Conservation (phyloP, 768 basidiomycete species). For the Mycena vitilis region DNA sequence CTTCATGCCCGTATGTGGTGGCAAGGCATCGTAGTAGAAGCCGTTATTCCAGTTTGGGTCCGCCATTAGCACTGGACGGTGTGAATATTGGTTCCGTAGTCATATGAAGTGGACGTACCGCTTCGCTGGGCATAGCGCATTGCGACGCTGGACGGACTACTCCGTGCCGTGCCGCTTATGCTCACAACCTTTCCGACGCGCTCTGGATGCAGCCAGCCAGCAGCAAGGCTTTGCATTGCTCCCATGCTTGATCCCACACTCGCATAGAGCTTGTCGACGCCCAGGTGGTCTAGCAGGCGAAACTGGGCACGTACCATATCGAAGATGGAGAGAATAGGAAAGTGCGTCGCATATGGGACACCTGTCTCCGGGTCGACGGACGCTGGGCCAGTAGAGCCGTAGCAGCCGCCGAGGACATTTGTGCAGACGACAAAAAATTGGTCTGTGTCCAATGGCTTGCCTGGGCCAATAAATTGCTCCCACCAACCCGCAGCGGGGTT, state of each 20-base stretch:
- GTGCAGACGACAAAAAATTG: conserved; percentile 95
- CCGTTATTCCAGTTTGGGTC: conserved; percentile 99
- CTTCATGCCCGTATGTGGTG: conserved; percentile 99
- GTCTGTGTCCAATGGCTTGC: conserved; percentile 92
- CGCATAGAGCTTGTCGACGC: conserved; percentile 88
- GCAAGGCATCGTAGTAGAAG: conserved; percentile 95
- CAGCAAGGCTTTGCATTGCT: conserved; percentile 96
- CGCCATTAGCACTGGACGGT: conserved; percentile 90
- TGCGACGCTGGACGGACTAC: conserved; percentile 91
- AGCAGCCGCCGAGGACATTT: conserved; percentile 97
- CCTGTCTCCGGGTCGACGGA: conserved; percentile 78
- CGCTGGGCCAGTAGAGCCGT: conserved; percentile 96
- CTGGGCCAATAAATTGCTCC: conserved; percentile 98
- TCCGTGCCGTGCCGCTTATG: conserved; percentile 95
- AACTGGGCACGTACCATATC: conserved; percentile 99
- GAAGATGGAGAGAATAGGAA: conserved; percentile 93
- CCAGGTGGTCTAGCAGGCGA: conserved; percentile 83
- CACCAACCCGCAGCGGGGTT: conserved; percentile 96
- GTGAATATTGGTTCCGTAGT: conserved; percentile 11
- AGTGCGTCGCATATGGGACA: conserved; percentile 86
- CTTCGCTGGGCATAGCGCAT: conserved; percentile 97
- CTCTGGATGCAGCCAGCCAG: conserved; percentile 92
- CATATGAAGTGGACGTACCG: conserved; percentile 63
- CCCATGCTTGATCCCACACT: conserved; percentile 98
- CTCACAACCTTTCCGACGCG: conserved; percentile 91